These are phyloP conservation scores for Ceratocystis smalleyi DNA, from an alignment of 2,329 filamentous ascomycete genomes.

Conservation along the genomic window DNA sequence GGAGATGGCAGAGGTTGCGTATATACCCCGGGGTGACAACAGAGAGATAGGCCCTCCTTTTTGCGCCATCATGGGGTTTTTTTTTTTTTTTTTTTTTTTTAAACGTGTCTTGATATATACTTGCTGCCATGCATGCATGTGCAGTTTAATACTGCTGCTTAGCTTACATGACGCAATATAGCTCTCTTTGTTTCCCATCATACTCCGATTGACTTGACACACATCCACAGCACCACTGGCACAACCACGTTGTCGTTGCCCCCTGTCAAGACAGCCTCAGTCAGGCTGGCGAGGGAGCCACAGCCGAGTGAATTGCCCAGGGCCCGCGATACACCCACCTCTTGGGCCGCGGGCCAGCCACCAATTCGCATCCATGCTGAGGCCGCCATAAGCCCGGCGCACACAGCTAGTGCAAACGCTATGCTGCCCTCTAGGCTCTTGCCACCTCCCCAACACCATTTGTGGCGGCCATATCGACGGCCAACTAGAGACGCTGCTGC, in stretches of 20 bases:
- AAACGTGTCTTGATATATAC: not conserved
- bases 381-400: slow-evolving; percentile 52
- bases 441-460: slow-evolving; percentile 94
- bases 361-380: slow-evolving; percentile 63
- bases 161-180: not conserved
- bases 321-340: slow-evolving; percentile 36
- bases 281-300: slow-evolving; percentile 68
- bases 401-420: slow-evolving; percentile 72
- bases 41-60: too few relatives aligned
- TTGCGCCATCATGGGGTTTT: too few relatives aligned
- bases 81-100: not conserved
- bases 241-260: slow-evolving; percentile 98
- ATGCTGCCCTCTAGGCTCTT: slow-evolving; percentile 82
- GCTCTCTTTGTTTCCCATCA: slow-evolving; percentile 23
- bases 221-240: slow-evolving; percentile 79
- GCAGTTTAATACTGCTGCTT: not conserved
- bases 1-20: slow-evolving; percentile 1
- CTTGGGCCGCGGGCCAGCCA: slow-evolving; percentile 55
- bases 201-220: slow-evolving; percentile 62
- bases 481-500: slow-evolving; percentile 85
- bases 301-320: slow-evolving; percentile 46
- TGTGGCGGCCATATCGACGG: slow-evolving; percentile 65
- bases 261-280: slow-evolving; percentile 86
- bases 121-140: slow-evolving; percentile 6
- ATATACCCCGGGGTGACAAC: too few relatives aligned